Evolutionary conservation across 257 asterid genomes (phyloP).

Genomic region (Mentha longifolia): DNA sequence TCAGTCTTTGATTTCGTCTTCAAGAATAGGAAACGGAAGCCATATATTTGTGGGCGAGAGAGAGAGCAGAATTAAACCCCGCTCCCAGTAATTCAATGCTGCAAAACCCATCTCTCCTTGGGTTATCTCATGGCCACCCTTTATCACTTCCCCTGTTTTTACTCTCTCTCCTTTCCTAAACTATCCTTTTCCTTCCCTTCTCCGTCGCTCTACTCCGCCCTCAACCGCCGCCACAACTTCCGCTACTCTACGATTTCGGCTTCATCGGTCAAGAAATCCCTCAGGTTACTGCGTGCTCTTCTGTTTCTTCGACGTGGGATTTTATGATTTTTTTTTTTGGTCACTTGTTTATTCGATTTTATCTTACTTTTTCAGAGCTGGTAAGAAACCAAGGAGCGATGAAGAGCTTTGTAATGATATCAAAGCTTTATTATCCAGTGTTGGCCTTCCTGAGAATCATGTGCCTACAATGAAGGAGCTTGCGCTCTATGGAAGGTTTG

Average conservation of each 20-base stretch:
- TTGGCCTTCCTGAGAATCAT: constrained; percentile 74
- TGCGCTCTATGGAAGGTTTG: constrained; percentile 76
- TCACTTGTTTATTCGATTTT: background rate
- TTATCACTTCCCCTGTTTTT: constrained; percentile 40
- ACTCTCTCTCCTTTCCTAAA: constrained; percentile 41
- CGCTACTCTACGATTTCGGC: constrained; percentile 36
- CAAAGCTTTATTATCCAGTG: constrained; percentile 60
- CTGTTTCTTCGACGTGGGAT: background rate
- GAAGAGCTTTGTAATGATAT: constrained; percentile 71
- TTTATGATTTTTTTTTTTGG: constrained; percentile 22
- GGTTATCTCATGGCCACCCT: constrained; percentile 50
- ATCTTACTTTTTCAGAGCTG: constrained; percentile 41
- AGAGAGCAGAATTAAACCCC: background rate
- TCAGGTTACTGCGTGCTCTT: constrained; percentile 48
- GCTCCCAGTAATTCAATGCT: constrained; percentile 42
- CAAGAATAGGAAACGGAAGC: constrained; percentile 2
- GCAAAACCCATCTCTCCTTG: constrained; percentile 34
- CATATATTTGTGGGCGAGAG: constrained; percentile 31
- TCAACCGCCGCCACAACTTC: constrained; percentile 28
- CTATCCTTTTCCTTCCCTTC: constrained; percentile 36
- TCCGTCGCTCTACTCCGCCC: constrained; percentile 27
- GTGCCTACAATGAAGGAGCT: constrained; percentile 87
- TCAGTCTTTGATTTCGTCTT: background rate
- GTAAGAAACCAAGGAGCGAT: constrained; percentile 63
- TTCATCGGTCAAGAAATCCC: constrained; percentile 43